Evolutionary conservation across 495 filamentous ascomycete genomes (phyloP), one percentile per base, ranked within the genome.

Genomic region (Aspergillus mulundensis): DNA sequence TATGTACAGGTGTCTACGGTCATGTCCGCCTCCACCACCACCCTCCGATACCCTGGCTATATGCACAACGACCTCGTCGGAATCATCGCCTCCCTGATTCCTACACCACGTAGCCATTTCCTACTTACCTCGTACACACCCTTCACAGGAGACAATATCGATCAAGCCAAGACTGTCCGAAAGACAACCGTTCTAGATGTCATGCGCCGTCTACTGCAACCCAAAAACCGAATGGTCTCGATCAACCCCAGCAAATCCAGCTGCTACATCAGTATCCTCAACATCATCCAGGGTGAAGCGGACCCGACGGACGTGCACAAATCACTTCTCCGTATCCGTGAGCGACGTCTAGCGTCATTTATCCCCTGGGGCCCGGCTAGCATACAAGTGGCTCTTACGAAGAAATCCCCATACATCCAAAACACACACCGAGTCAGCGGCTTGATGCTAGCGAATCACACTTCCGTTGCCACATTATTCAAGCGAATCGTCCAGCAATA

Each of bases 51-150:
- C 69, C 94, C 94, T 1, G 94, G 95, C 23, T 98, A 98, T 67
- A 97, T 98, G 95, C 94, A 98, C 75, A 98, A 98, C 68, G 94
- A 98, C 66, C 87, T 98, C 7, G 93, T 95, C 60, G 91, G 92
- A 64, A 97, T 98, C 65, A 84, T 97, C 44, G 95, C 94, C 36
- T 95, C 91, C 19, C 80, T 98, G 6, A 97, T 98, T 48, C 94
- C 94, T 8, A 97, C 91, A 0, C 94, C 94, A 14, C 88, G 94
- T 53, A 95, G 91, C 70, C 94, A 98, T 70, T 98, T 98, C 82
- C 78, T 98, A 39, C 91, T 97, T 85, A 97, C 94, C 2, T 90
- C 91, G 18, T 98, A 97, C 73, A 98, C 94, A 0, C 94, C 94
- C 8, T 98, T 98, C 64, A 97, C 94, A 2, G 87, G 90, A 52